Evolutionary conservation across 139 green algal species (phyloP), one percentile per base, ranked within the genome.

Genomic region (Chlorella sp.): DNA sequence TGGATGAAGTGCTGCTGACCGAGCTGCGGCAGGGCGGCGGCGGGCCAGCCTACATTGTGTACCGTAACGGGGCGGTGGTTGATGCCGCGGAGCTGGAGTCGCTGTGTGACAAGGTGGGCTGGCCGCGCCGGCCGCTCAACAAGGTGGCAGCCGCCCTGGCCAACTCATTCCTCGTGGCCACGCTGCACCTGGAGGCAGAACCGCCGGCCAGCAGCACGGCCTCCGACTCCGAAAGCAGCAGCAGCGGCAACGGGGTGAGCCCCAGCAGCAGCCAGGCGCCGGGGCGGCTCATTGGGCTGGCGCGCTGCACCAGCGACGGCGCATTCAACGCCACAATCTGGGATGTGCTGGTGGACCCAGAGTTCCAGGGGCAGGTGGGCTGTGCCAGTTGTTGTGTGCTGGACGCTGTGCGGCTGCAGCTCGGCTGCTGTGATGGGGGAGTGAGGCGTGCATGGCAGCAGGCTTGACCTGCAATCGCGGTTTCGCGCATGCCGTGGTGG

Each of bases 241-340:
- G 79, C 78, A 32, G 17, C 39, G n/a, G 56, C 81, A 64, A 39
- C 70, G 36, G 69, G 36, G 65, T n/a, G 34, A 17, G 69, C 36
- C 39, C 17, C 69, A 21, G 81, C 23, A 56, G 9, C 41, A n/a
- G 72, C 51, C 7, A 9, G 32, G 28, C 76, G 15, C 84, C 78
- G 20, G 72, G 63, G 82, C n/a, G 82, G 38, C 88, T 99, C 3
- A 93, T 99, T 25, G 96, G 95, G 3, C 80, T 98, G 51, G 96
- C 95, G 13, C 90, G 97, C 9, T 95, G 94, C 44, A 99, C 97
- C 7, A 94, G 85, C 25, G 97, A 99, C 89, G 94, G 98, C 78
- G 96, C 92, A 0, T 99, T 99, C 93, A 99, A 99, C 80, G 97
- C 97, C 57, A 99, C 97, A 41, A 97, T 99, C 41, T 99, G 97